Evolutionary conservation across 352 stramenopile genomes (phyloP).

Genomic region (Pythium brassicae): DNA sequence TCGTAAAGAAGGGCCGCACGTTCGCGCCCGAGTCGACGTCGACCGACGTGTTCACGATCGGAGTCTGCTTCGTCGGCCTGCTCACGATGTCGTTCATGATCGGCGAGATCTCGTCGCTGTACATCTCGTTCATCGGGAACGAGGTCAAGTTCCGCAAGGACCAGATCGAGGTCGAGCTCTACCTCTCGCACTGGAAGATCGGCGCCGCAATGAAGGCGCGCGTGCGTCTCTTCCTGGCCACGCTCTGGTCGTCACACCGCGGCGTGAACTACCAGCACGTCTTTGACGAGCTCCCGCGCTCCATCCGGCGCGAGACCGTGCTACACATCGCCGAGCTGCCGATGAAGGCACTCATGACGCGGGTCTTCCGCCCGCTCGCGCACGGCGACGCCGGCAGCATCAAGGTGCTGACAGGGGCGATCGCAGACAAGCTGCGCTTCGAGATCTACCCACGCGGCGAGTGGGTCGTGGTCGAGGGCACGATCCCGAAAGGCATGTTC

Average conservation of each 20-base stretch:
- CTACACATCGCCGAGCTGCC: constrained; percentile 36
- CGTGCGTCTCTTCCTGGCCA: constrained; percentile 44
- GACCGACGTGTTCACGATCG: constrained; percentile 44
- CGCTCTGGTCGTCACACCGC: constrained; percentile 50
- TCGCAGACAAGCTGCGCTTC: constrained; percentile 52
- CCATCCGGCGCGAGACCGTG: constrained; percentile 42
- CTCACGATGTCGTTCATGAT: constrained; percentile 72
- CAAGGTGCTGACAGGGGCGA: constrained; percentile 24
- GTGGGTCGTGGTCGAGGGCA: constrained; percentile 54
- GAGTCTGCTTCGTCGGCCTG: constrained; percentile 43
- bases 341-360: constrained; percentile 27
- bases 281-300: constrained; percentile 35
- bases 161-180: constrained; percentile 49
- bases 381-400: constrained; percentile 15
- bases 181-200: constrained; percentile 42
- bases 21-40: constrained; percentile 27
- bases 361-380: constrained; percentile 26
- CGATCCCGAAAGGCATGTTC: constrained; percentile 64
- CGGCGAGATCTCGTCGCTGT: constrained; percentile 59
- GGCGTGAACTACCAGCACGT: constrained; percentile 52
- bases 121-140: constrained; percentile 63
- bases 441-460: constrained; percentile 66
- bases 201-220: constrained; percentile 30
- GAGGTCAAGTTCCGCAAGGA: constrained; percentile 65
- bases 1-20: constrained; percentile 53